Base-by-base conservation (phyloP, 2,329 filamentous ascomycete species). In the Botrytis porri region DNA sequence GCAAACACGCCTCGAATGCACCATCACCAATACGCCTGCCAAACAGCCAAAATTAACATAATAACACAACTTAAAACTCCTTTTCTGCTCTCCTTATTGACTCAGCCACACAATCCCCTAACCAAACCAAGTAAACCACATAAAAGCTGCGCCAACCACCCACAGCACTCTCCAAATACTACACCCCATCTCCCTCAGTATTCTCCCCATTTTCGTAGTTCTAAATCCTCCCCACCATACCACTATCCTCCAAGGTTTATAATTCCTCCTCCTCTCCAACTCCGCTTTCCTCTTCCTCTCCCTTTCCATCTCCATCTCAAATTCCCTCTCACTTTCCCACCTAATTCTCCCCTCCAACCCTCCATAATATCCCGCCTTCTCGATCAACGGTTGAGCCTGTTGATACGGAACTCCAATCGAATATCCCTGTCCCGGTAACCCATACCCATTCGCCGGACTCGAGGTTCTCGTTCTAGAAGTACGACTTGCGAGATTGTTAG, bases 91-190 rank as follows among this genome's bases (percentile, higher is more conserved):
- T 2, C 2, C 25, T n/a, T 25, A n/a, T n/a, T n/a, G n/a, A 3
- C n/a, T n/a, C 1, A 39, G 14, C 20, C 62, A 25, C 45, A 22
- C 4, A 25, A 1, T 1, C 61, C 63, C 37, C 57, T 70, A 73
- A 14, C 73, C 71, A 64, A 66, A 75, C 73, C 66, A 76, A 65
- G 63, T 61, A 29, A 75, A 71, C 73, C 74, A 75, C 41, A 76
- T 35, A 69, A 75, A 77, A 16, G 75, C 64, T 1, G n/a, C 41
- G 0, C 75, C 62, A 43, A 72, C 75, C 2, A 76, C 62, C 85
- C 87, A 88, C 9, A 85, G 85, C 5, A 94, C 89, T 65, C 87
- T 84, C 83, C 88, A 89, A 29, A 90, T 78, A 62, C 88, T 90
- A 14, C 84, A 86, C 82, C 85, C 86, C 54, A 94, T 82, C 80